A percentile compares a stretch with the other conserved stretches of the same genome.
phyloP scores from a whole-genome alignment of 768 basidiomycete species.

The Lentinula lateritia region DNA sequence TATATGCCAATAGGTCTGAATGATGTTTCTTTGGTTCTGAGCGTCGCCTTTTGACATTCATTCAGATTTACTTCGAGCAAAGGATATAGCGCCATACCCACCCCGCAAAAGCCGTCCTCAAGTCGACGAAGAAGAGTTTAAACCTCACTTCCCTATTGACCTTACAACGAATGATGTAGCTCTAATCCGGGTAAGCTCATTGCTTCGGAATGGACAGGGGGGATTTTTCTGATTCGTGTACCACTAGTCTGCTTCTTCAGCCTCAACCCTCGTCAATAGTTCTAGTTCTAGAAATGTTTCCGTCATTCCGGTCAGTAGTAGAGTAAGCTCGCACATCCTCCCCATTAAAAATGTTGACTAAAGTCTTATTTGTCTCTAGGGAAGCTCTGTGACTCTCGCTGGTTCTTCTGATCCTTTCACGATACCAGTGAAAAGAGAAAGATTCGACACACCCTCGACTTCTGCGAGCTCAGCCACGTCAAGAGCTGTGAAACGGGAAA shows the following conservation, averaged over 20 bases:
- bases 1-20: neutral
- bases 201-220: too few species aligned
- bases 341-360: neutral
- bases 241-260: neutral
- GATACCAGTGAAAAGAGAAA: neutral
- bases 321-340: neutral
- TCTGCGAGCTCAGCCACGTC: neutral
- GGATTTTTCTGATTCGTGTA: too few species aligned
- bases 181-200: neutral
- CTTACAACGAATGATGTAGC: neutral
- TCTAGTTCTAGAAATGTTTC: neutral
- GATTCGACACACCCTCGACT: neutral
- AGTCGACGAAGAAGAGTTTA: neutral
- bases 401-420: neutral
- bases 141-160: neutral
- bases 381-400: neutral
- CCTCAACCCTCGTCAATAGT: neutral
- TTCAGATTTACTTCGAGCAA: neutral
- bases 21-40: neutral
- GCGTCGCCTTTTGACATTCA: neutral
- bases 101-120: neutral
- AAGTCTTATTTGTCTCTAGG: neutral
- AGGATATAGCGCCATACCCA: neutral
- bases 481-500: neutral
- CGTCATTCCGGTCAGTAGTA: neutral